Conservation (phyloP, 495 filamentous ascomycete genomes). For the Lasiosphaeris hirsuta region DNA sequence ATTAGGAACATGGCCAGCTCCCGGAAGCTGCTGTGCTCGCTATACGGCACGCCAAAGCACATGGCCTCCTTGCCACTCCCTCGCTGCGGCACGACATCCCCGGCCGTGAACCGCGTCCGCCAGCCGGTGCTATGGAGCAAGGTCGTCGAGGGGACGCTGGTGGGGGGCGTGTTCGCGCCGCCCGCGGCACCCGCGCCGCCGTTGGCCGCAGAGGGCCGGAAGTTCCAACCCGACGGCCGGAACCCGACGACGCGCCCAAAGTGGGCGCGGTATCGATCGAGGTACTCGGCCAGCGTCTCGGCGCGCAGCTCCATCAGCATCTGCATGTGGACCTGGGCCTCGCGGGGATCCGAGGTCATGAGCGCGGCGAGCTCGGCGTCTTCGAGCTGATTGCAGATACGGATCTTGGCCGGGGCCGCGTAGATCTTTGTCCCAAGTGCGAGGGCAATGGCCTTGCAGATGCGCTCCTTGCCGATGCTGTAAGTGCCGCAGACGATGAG, state of each 20-base stretch:
- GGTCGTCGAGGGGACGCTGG: conserved; percentile 39
- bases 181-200: too few species aligned
- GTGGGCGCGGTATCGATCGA: conserved; percentile 58
- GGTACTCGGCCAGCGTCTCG: conserved; percentile 84
- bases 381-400: conserved; percentile 79
- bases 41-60: conserved; percentile 91
- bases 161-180: conserved; percentile 33
- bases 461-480: conserved; percentile 94
- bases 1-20: conserved; percentile 94
- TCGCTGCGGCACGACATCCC: conserved; percentile 70
- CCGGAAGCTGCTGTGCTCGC: conserved; percentile 89
- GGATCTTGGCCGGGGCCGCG: conserved; percentile 74
- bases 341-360: conserved; percentile 73
- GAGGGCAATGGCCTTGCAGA: conserved; percentile 86
- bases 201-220: conserved; percentile 50
- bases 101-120: conserved; percentile 61
- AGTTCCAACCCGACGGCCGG: conserved; percentile 89
- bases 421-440: conserved; percentile 90
- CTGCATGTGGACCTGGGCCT: conserved; percentile 97
- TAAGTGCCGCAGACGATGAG: conserved; percentile 96
- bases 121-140: conserved; percentile 73
- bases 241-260: conserved; percentile 90
- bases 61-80: conserved; percentile 72
- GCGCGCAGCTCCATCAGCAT: conserved; percentile 85
- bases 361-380: conserved; percentile 74